Evolutionary conservation across 768 basidiomycete species (phyloP), one percentile per base, ranked within the genome.

Genomic region (Coprinopsis sp.): DNA sequence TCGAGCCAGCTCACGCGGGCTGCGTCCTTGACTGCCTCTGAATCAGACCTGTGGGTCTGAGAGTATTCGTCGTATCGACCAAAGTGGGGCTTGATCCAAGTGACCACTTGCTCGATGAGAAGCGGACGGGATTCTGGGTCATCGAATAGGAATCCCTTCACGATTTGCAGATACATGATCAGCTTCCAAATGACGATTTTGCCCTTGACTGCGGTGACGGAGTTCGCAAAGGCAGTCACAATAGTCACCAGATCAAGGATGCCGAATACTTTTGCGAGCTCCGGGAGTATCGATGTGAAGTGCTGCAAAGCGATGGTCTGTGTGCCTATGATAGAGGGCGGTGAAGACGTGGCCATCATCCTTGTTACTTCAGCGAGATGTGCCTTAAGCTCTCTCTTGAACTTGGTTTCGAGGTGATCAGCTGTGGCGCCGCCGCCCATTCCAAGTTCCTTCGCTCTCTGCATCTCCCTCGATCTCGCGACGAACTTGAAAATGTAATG

Each of bases 401-500:
- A 97, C 0, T 77, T 78, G 7, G 76, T 63, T 58, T 95, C 93
- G 34, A 94, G 70, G 64, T 93, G 89, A 51, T 92, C 90, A 6
- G 86, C 82, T 0, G 91, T 92, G 1, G 86, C 81, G 10, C 84
- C 88, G 10, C 82, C 82, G 21, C 84, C 83, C 70, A 89, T 82
- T 1, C 84, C 84, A 19, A 84, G 61, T 49, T 92, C 90, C 58
- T 84, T 85, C 5, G 74, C 71, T 63, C 90, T 90, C 63, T 95
- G 93, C 36, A 95, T 63, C 57, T 92, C 91, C 28, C 93, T 74
- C 2, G 93, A 85, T n/a, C 89, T 78, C 13, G 88, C 82, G 58
- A 96, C 87, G 65, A 98, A 91, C 61, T 89, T 90, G 79, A 97
- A 91, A 55, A 98, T 82, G 59, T 94, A 91, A 58, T 92, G 87